These are phyloP conservation scores for Naganishia onofrii DNA, from an alignment of 768 basidiomycete species.

Conservation along the genomic window DNA sequence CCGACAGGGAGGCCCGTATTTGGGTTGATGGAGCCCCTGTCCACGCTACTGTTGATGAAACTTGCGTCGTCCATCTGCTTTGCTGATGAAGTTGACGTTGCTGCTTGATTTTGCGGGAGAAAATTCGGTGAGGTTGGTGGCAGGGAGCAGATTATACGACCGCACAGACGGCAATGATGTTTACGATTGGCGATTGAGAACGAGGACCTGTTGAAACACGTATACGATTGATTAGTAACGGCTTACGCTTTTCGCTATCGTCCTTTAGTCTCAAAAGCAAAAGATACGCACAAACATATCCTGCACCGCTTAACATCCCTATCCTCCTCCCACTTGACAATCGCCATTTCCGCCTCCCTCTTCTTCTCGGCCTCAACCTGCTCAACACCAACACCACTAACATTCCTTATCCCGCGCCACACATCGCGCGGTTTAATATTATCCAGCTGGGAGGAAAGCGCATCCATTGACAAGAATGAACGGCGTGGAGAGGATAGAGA, in stretches of 20 bases:
- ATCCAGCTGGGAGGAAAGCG: slow-evolving; percentile 52
- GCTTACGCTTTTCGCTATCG: slow-evolving; percentile 39
- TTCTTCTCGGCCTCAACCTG: slow-evolving; percentile 63
- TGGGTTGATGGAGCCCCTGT: slow-evolving; percentile 12
- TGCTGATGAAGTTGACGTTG: background rate
- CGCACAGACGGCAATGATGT: slow-evolving; percentile 93
- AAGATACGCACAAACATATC: slow-evolving; percentile 65
- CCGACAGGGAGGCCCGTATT: slow-evolving; percentile 42
- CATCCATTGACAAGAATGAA: slow-evolving; percentile 1
- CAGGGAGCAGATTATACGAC: slow-evolving; percentile 83
- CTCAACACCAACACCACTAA: slow-evolving; percentile 56
- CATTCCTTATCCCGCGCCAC: slow-evolving; percentile 61
- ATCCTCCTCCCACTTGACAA: slow-evolving; percentile 94
- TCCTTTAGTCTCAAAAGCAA: background rate
- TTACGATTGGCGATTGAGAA: slow-evolving; percentile 92
- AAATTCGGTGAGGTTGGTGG: slow-evolving; percentile 62
- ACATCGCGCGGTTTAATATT: slow-evolving; percentile 67
- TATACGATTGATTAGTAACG: no score
- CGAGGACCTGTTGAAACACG: slow-evolving; percentile 56
- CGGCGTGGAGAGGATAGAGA: slow-evolving; percentile 41
- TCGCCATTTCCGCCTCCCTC: slow-evolving; percentile 84
- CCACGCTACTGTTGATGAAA: background rate
- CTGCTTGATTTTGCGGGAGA: slow-evolving; percentile 50
- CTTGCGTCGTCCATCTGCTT: background rate
- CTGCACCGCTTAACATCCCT: slow-evolving; percentile 72